Base-by-base conservation (phyloP, 2,329 filamentous ascomycete species). In the Nakataea oryzae region DNA sequence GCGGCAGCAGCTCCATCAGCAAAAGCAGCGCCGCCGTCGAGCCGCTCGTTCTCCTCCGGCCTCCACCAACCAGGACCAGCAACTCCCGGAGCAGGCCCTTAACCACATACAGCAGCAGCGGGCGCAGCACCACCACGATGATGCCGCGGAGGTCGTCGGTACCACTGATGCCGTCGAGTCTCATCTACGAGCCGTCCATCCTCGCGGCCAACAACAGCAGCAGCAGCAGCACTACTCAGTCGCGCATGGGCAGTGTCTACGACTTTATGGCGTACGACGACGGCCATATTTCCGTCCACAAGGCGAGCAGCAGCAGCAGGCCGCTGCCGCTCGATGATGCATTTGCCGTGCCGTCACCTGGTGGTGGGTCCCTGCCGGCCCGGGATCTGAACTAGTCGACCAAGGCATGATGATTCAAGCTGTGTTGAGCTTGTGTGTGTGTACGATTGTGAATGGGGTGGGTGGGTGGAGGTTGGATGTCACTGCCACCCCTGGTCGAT, bases 201-300 rank as follows among this genome's bases (percentile, higher is more conserved):
- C 41, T 50, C 17, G 41, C 41, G 7, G 21, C 17, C 41, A 56
- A 24, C 54, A 56, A 24, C 54, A 56, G 28, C 26, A 56, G 28
- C 54, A 27, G 12, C 54, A 11, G 54, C 54, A 13, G 24, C 26
- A n/a, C n/a, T 11, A 29, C 54, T 13, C 54, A 56, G 50, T 32
- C 59, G 24, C 59, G 63, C 54, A 62, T 50, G 27, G 47, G 54
- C 32, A 65, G 64, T 55, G 58, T 66, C 0, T 67, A 66, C 24
- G 61, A 67, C 41, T 65, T 67, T 9, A 61, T 64, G 26, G 62
- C 65, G 21, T 61, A 67, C 50, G 61, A 65, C 58, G 65, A 67
- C 41, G 64, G 65, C 9, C 62, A 63, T 30, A 65, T 67, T 26
- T 64, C 61, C 24, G 65, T 67, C 27, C 57, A 66, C 30, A 66